Evolutionary conservation across 2,329 filamentous ascomycete species (phyloP).

Genomic region (Pleurostoma richardsiae): DNA sequence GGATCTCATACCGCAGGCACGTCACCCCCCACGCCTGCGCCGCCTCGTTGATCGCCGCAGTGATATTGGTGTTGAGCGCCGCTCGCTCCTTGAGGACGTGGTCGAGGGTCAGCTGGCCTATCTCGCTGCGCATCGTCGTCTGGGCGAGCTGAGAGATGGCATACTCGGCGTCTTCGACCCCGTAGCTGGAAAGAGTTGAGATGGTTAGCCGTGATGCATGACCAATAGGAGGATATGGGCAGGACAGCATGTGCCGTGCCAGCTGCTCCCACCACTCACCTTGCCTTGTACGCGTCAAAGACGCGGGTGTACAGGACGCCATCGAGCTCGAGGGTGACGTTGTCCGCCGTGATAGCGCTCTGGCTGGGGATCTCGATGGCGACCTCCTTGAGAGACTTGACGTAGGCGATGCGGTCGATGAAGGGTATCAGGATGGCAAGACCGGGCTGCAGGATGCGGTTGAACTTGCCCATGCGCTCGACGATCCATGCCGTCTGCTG

Average conservation of each 20-base stretch:
- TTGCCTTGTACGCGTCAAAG: slow-evolving; percentile 97
- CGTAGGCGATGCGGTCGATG: slow-evolving; percentile 93
- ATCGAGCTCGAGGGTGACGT: slow-evolving; percentile 93
- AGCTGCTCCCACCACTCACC: slow-evolving; percentile 44
- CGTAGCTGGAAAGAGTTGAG: slow-evolving; percentile 59
- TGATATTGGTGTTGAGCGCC: slow-evolving; percentile 95
- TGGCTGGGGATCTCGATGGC: slow-evolving; percentile 97
- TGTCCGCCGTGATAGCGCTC: slow-evolving; percentile 97
- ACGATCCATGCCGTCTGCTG: slow-evolving; percentile 99
- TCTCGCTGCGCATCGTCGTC: slow-evolving; percentile 98
- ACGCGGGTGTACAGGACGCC: slow-evolving; percentile 94
- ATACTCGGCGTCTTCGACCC: slow-evolving; percentile 97
- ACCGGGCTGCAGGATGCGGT: slow-evolving; percentile 86
- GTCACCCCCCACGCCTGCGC: slow-evolving; percentile 95
- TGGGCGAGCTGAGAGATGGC: slow-evolving; percentile 97
- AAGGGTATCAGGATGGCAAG: slow-evolving; percentile 85
- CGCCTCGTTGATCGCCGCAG: slow-evolving; percentile 96
- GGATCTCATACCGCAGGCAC: slow-evolving; percentile 94
- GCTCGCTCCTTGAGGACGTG: slow-evolving; percentile 97
- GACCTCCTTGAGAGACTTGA: slow-evolving; percentile 93
- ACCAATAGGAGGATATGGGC: background rate
- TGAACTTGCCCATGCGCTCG: slow-evolving; percentile 98
- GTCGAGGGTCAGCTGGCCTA: slow-evolving; percentile 92
- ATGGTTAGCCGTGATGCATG: background rate
- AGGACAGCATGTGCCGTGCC: background rate